These are phyloP conservation scores for Rhododendron vialii DNA, from an alignment of 148 eudicot species.

Conservation along the genomic window DNA sequence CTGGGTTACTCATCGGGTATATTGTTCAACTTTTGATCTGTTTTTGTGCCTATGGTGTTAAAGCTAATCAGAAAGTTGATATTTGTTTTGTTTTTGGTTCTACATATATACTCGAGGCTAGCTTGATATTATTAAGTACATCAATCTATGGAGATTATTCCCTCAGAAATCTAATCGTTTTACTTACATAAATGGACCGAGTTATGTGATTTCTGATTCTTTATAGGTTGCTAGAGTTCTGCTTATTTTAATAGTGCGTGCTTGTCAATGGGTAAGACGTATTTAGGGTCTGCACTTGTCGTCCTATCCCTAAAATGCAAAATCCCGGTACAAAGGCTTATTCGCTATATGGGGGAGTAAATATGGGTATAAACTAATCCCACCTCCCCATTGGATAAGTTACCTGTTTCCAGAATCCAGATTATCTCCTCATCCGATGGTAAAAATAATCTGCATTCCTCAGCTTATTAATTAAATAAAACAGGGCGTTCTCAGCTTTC, in stretches of 20 bases:
- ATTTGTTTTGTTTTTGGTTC: not conserved
- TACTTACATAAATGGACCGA: not conserved
- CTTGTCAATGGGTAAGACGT: not conserved
- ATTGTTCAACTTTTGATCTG: not conserved
- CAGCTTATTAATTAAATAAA: not conserved
- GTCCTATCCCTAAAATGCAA: not conserved
- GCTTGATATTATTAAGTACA: not conserved
- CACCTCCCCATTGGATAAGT: not conserved
- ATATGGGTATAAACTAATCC: not conserved
- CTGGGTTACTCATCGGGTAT: conserved; percentile 48
- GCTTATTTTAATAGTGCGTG: not conserved
- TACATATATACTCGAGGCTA: not conserved
- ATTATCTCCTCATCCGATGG: not conserved
- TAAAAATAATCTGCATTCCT: not conserved
- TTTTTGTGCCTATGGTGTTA: not conserved
- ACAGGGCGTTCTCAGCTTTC: not conserved
- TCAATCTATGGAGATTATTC: not conserved
- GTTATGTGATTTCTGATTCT: not conserved
- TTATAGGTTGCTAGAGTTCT: not conserved
- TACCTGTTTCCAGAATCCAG: not conserved
- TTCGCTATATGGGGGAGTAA: not conserved
- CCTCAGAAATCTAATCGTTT: not conserved
- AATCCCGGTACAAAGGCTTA: not conserved
- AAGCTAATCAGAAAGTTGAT: not conserved
- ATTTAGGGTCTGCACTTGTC: not conserved